Percentiles rank a stretch among this genome's conserved stretches.
phyloP scores from a whole-genome alignment of 2,329 filamentous ascomycete species.

The Phyllosticta citribraziliensis region DNA sequence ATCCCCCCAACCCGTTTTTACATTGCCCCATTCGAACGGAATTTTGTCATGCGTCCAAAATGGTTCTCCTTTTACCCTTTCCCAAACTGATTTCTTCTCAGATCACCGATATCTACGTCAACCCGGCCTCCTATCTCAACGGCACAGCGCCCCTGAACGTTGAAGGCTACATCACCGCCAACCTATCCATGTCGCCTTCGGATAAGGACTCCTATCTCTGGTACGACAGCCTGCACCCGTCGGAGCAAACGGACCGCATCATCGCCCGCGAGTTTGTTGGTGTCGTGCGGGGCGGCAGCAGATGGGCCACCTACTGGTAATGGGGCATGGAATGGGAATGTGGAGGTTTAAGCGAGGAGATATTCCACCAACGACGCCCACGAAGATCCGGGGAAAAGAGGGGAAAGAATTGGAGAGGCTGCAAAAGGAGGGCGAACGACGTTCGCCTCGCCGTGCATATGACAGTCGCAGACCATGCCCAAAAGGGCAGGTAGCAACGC shows the following conservation, averaged over 20 bases:
- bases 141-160: slow-evolving; percentile 53
- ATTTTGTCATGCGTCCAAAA: background rate
- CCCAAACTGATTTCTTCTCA: slow-evolving; percentile 14
- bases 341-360: background rate
- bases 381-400: background rate
- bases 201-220: slow-evolving; percentile 46
- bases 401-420: background rate
- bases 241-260: slow-evolving; percentile 50
- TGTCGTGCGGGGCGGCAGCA: slow-evolving; percentile 41
- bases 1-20: background rate
- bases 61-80: slow-evolving; percentile 11
- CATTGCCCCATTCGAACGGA: background rate
- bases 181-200: slow-evolving; percentile 28
- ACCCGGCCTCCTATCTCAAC: slow-evolving; percentile 53
- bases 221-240: slow-evolving; percentile 67
- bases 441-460: background rate
- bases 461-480: background rate
- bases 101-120: slow-evolving; percentile 54
- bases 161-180: slow-evolving; percentile 47
- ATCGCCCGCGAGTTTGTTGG: slow-evolving; percentile 48
- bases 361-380: background rate
- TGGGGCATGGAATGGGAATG: background rate
- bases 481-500: background rate
- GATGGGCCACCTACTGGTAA: slow-evolving; percentile 37
- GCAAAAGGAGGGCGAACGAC: background rate